Percentiles rank a stretch among this genome's conserved stretches.
Conservation (phyloP, 345 rosid species). For the Crucihimalaya himalaica region DNA sequence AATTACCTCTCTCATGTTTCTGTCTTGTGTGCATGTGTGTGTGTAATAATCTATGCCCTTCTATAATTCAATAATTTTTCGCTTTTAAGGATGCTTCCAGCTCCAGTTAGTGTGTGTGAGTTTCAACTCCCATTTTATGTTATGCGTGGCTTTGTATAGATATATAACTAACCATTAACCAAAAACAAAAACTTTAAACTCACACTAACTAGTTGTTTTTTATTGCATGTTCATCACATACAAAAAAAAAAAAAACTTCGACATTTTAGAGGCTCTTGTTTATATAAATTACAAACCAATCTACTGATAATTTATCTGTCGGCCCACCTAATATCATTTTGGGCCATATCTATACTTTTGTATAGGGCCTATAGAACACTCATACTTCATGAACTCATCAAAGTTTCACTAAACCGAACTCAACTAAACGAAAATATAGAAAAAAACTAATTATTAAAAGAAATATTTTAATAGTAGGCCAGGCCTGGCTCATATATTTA, state of each 20-base stretch:
- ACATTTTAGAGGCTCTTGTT: not conserved
- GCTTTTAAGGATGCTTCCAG: not conserved
- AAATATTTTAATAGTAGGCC: not conserved
- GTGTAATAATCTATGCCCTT: conserved; percentile 24
- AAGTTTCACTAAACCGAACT: not conserved
- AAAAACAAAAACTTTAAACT: no score
- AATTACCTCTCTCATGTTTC: not conserved
- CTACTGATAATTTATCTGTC: not conserved
- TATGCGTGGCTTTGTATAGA: not conserved
- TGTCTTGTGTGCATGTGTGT: conserved; percentile 31
- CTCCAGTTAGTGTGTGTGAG: no score
- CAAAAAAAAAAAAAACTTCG: not conserved
- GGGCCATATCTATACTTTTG: not conserved
- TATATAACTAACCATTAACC: no score
- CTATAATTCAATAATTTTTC: not conserved
- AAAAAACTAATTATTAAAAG: not conserved
- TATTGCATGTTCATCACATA: no score
- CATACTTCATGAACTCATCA: not conserved
- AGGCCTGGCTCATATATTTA: not conserved
- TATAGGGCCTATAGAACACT: not conserved
- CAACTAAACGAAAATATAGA: not conserved
- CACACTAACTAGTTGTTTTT: no score
- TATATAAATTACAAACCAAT: no score
- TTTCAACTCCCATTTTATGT: not conserved
- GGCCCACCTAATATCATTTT: conserved; percentile 9